These are phyloP conservation scores for Heritiera littoralis DNA, from an alignment of 345 rosid species.

Conservation along the genomic window DNA sequence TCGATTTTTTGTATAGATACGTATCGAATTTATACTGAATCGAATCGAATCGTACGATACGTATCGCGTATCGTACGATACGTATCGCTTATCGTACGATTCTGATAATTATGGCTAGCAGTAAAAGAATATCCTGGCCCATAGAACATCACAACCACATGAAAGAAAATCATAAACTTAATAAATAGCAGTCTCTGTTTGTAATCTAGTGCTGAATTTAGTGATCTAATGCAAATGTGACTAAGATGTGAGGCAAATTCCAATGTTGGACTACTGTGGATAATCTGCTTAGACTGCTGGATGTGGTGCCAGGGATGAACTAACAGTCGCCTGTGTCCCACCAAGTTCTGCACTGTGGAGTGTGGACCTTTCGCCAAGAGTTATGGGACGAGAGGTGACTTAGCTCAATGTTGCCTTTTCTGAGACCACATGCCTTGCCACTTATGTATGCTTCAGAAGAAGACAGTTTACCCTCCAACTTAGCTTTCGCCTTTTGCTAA, in stretches of 20 bases:
- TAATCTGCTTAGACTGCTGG: background rate
- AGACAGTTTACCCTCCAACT: conserved; percentile 10
- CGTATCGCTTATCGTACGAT: no score
- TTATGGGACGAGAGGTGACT: background rate
- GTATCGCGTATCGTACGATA: no score
- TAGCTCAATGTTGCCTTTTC: background rate
- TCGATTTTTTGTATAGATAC: no score
- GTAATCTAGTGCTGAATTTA: background rate
- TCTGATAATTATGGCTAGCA: no score
- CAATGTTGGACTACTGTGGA: background rate
- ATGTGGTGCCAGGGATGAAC: background rate
- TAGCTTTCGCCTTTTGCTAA: background rate
- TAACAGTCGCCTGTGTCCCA: background rate
- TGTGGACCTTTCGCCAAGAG: background rate
- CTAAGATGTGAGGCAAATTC: background rate
- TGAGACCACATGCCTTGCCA: conserved; percentile 20
- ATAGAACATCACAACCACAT: background rate
- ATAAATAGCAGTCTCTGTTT: background rate
- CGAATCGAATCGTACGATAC: no score
- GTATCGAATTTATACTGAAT: no score
- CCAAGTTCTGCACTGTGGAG: background rate
- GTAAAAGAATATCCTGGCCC: background rate
- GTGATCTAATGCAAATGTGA: background rate
- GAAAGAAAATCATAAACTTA: background rate
- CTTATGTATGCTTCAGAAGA: background rate